Percentiles rank a stretch among this genome's conserved stretches.
Evolutionary conservation across 805 yeast species (phyloP).

Genomic region (Ogataea pilisensis): DNA sequence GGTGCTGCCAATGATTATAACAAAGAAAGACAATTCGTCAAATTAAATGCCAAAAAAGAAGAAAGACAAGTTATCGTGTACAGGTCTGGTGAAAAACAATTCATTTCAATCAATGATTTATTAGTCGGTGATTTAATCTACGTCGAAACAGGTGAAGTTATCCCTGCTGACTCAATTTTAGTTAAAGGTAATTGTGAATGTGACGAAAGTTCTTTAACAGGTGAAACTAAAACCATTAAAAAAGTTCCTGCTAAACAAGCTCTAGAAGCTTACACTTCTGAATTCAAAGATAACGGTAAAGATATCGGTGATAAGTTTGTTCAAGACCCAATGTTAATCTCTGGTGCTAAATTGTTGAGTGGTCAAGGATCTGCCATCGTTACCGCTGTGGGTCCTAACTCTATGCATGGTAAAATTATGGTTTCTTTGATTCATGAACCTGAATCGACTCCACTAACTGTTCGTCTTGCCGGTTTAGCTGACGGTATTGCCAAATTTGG

Average conservation of each 20-base stretch:
- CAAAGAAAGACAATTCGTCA: constrained; percentile 89
- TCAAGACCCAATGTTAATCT: constrained; percentile 79
- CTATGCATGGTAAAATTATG: constrained; percentile 92
- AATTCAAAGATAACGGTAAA: constrained; percentile 7
- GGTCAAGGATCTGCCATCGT: constrained; percentile 86
- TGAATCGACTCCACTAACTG: constrained; percentile 87
- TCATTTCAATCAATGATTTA: constrained; percentile 69
- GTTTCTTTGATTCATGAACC: constrained; percentile 68
- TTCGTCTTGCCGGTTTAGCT: constrained; percentile 74
- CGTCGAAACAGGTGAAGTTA: constrained; percentile 89
- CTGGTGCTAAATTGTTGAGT: constrained; percentile 83
- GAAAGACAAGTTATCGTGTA: constrained; percentile 74
- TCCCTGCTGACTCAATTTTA: constrained; percentile 84
- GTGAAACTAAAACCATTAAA: constrained; percentile 82
- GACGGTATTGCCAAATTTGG: constrained; percentile 96
- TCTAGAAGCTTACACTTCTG: constrained; percentile 28
- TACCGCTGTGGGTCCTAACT: constrained; percentile 86
- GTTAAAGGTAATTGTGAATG: constrained; percentile 74
- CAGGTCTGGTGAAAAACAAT: constrained; percentile 63
- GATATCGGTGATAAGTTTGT: constrained; percentile 41
- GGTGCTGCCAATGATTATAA: constrained; percentile 97
- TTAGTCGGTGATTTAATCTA: constrained; percentile 81
- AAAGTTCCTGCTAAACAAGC: constrained; percentile 55
- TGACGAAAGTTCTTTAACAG: constrained; percentile 91
- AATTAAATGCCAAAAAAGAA: constrained; percentile 82